Conservation (phyloP, 2,329 filamentous ascomycete genomes). For the Fusarium marasasianum region DNA sequence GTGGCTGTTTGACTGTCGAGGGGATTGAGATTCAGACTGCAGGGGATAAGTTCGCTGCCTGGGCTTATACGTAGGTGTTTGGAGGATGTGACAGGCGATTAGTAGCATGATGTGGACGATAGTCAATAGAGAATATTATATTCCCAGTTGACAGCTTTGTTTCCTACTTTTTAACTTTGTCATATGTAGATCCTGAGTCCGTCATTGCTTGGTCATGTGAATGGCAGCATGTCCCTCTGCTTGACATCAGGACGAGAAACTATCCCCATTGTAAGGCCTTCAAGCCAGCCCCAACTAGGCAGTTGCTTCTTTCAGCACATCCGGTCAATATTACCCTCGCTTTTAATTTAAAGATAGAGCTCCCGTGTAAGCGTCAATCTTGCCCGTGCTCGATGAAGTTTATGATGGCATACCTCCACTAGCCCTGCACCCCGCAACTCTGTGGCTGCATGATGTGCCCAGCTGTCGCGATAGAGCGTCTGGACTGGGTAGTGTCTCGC, state of each 20-base stretch:
- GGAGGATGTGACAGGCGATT: background rate
- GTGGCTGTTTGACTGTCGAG: conserved; percentile 47
- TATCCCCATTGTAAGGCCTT: too few species aligned
- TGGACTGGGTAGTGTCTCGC: background rate
- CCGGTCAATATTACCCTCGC: background rate
- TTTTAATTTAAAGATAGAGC: background rate
- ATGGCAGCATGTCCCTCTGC: too few species aligned
- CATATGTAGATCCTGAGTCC: background rate
- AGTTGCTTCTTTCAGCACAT: background rate
- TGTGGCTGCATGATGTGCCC: background rate
- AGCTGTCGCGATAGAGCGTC: background rate
- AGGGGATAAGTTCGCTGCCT: conserved; percentile 46
- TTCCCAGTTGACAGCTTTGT: background rate
- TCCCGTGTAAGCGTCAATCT: background rate
- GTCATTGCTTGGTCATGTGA: background rate
- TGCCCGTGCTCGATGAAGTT: background rate
- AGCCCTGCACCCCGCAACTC: background rate
- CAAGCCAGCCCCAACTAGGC: background rate
- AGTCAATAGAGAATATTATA: background rate
- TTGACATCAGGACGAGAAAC: background rate
- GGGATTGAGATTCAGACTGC: conserved; percentile 46
- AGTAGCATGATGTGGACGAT: background rate
- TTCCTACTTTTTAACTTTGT: background rate
- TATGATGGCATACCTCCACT: background rate
- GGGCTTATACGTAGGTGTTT: conserved; percentile 49